Base-by-base conservation (phyloP, 1,284 basidiomycete genomes). In the Bothia castanella region DNA sequence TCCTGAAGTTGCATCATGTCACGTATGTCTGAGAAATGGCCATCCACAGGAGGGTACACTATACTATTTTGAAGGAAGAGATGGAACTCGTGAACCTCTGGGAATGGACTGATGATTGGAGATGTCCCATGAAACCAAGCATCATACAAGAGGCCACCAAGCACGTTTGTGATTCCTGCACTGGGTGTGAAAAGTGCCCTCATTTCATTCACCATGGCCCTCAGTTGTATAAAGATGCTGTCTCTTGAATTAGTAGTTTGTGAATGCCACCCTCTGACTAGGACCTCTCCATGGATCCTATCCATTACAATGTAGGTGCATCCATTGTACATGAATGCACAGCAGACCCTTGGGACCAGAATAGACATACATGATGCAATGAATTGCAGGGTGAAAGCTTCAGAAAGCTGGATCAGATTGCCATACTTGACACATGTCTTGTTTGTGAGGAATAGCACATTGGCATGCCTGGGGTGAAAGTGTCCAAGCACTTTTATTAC, bases 281-380 rank as follows among this genome's bases (percentile, higher is more conserved):
- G 27, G 1, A 3, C 17, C 1, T 46, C 3, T 0, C 53, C 49
- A 0, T 39, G 2, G 1, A 56, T 37, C 41, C 39, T 47, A 1
- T 58, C 55, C 46, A 56, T 56, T 6, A 56, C 1, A 14, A 56
- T 49, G 37, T 54, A 58, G 20, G 40, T 40, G 0, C 1, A 14
- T 0, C 37, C 43, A 0, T 43, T 38, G 14, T 49, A 40, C 6
- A 46, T 16, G 1, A 49, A 56, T 2, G 52, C 46, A 13, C 37
- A 54, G 5, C 46, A 16, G 14, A 58, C 41, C 32, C 34, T 54
- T 0, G 51, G 55, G 0, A 49, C 51, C 1, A 36, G 55, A 27
- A 57, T 43, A 10, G 45, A 43, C n/a, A n/a, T n/a, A n/a, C n/a
- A n/a, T n/a, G n/a, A n/a, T n/a, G n/a, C n/a, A n/a, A n/a, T n/a